phyloP scores from a whole-genome alignment of 1,139 yeast genomes.

The Wickerhamiella pararugosa region DNA sequence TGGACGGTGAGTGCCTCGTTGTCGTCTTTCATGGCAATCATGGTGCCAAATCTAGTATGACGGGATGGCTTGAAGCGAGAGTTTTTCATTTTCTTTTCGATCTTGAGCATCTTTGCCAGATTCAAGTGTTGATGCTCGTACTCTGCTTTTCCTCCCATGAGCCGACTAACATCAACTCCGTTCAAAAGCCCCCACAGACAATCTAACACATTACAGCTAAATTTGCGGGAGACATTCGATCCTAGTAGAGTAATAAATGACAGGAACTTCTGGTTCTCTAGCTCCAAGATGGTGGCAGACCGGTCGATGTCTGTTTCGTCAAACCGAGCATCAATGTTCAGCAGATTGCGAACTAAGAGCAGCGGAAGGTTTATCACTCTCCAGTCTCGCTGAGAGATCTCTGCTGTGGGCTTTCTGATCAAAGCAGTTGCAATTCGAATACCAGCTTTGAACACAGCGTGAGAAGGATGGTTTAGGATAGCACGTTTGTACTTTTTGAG shows the following conservation, averaged over 20 bases:
- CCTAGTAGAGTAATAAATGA: constrained; percentile 51
- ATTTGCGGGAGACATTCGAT: constrained; percentile 38
- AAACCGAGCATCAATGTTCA: constrained; percentile 40
- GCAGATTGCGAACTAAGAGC: constrained; percentile 57
- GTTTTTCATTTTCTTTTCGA: constrained; percentile 42
- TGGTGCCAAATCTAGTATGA: constrained; percentile 85
- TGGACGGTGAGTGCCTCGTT: constrained; percentile 47
- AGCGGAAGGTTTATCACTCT: constrained; percentile 59
- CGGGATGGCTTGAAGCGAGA: constrained; percentile 36
- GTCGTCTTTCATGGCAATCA: constrained; percentile 43
- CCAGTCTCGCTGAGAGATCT: constrained; percentile 58
- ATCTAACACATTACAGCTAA: constrained; percentile 55
- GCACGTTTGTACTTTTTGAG: constrained; percentile 61
- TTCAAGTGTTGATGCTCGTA: constrained; percentile 10
- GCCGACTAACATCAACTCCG: constrained; percentile 33
- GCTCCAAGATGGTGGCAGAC: constrained; percentile 41
- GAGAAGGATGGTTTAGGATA: constrained; percentile 42
- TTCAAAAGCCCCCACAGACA: constrained; percentile 48
- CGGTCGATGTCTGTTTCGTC: constrained; percentile 51
- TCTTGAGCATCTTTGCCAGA: constrained; percentile 39
- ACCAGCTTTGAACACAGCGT: constrained; percentile 52
- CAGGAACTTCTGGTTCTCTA: constrained; percentile 54
- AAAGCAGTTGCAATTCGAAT: constrained; percentile 57
- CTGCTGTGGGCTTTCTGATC: constrained; percentile 33
- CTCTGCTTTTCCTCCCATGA: constrained; percentile 14